Evolutionary conservation across 306 rosid genomes (phyloP), one percentile per base, ranked within the genome.

Genomic region (Crotalaria pallida): DNA sequence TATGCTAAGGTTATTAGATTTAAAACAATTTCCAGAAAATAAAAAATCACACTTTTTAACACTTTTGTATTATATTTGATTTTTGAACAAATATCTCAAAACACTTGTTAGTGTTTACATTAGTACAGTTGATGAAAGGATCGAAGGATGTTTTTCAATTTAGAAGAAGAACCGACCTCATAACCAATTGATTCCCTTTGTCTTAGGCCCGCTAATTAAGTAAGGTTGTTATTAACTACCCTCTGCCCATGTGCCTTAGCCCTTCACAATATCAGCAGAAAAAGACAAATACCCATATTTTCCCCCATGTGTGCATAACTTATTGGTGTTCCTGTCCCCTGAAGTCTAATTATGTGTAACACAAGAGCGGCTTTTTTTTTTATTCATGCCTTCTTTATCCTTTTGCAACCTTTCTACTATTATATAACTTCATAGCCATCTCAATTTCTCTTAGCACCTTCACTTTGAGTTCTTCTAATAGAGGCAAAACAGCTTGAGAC

Each of bases 191-290:
- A 69, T 74, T 52, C 23, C 3, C 7, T 65, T 72, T 7, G 53
- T 18, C 44, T 72, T 70, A 49, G 89, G 83, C 77, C 97, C 96
- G 79, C 43, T 63, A 82, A 87, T 88, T 48, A 88, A 83, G 2
- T 7, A 29, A 29, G 7, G 34, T 29, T 29, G 34, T 29, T 29
- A 6, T 29, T 29, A 29, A 29, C 7, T 7, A 29, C 29, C 34
- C 34, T 0, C 34, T 29, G 7, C 73, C 97, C 97, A 88, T 88
- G 97, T 90, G 98, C 94, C 58, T 10, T 22, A 26, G 76, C 60
- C 66, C 71, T 78, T 85, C 83, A 50, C 68, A 64, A 83, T 79
- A 79, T 73, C 69, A 69, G 75, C 84, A 79, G 7, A 61, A 57
- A 57, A 47, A 71, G 69, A 61, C 74, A 29, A 44, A 48, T 44